Evolutionary conservation across 495 filamentous ascomycete species (phyloP), one percentile per base, ranked within the genome.

Genomic region (Aspergillus panamensis): DNA sequence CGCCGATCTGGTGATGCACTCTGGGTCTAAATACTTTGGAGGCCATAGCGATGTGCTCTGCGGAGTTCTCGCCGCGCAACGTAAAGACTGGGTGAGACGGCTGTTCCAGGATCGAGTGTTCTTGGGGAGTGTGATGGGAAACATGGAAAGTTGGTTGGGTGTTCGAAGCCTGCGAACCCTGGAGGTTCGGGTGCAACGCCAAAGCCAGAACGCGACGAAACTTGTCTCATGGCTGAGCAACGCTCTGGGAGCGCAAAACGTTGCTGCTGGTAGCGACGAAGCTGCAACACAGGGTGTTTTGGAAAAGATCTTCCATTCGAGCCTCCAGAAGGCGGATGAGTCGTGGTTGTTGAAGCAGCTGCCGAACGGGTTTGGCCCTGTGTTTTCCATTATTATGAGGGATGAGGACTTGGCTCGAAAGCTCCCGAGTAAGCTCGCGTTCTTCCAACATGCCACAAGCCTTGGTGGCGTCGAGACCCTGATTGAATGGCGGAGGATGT

Each of bases 391-490:
- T 39, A 75, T 69, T 13, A 82, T 90, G 80, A 80, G 81, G 57
- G 74, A 76, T 5, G 78, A 82, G 62, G 70, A 73, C 6, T 66
- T 82, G 44, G 93, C 94, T 3, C 77, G 79, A 35, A 70, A 74
- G 39, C 68, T 98, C 53, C 94, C 94, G 21, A 87, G 86, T 63
- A 85, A 88, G 74, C 68, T 97, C 66, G 58, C 80, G 25, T 81
- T 92, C 51, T 98, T 97, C 77, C 90, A 96, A 61, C 94, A 98
- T 79, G 92, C 94, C 7, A 98, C 94, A 14, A 92, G 88, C 70
- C 72, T 98, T 6, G 94, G 94, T 4, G 91, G 93, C 1, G 91
- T 97, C 9, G 94, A 98, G 82, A 91, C 88, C 62, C 73, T 97
- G 80, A 89, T 98, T 66, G 80, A 66, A 68, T 78, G 69, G 80